A percentile compares a stretch with the other conserved stretches of the same genome.
Conservation (phyloP, 345 rosid genomes). For the Brassica cretica region DNA sequence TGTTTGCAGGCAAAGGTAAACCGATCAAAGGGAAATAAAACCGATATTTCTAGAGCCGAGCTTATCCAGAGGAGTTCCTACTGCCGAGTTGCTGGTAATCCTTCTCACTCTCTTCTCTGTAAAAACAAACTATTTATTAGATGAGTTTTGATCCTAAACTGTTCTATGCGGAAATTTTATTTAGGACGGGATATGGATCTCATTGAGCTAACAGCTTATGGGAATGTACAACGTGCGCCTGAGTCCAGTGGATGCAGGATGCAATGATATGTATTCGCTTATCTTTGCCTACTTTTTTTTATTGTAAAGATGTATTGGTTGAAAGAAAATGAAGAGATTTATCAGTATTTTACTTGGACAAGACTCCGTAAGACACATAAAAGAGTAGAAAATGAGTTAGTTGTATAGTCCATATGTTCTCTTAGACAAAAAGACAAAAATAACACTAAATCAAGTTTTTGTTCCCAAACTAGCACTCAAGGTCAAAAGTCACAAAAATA, state of each 20-base stretch:
- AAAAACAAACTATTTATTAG: background rate
- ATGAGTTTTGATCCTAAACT: background rate
- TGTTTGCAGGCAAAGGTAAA: conserved; percentile 73
- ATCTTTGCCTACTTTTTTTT: background rate
- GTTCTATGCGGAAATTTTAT: background rate
- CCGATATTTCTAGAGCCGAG: conserved; percentile 77
- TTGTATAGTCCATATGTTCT: background rate
- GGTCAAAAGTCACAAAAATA: no score
- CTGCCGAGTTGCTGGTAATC: conserved; percentile 82
- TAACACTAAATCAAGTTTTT: no score
- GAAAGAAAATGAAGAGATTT: background rate
- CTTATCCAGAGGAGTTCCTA: conserved; percentile 84
- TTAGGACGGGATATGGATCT: conserved; percentile 92
- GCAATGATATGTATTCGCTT: conserved; percentile 47
- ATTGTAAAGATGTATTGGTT: background rate
- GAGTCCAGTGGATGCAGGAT: conserved; percentile 81
- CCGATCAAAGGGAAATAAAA: conserved; percentile 84
- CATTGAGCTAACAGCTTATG: conserved; percentile 81
- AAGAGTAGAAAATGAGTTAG: background rate
- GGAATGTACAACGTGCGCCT: conserved; percentile 63
- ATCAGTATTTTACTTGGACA: background rate
- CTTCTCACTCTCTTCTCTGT: background rate
- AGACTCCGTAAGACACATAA: background rate
- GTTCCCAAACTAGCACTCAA: no score
- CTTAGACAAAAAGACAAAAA: background rate